Evolutionary conservation across 1,284 basidiomycete species (phyloP).

Genomic region (Puccinia polysora): DNA sequence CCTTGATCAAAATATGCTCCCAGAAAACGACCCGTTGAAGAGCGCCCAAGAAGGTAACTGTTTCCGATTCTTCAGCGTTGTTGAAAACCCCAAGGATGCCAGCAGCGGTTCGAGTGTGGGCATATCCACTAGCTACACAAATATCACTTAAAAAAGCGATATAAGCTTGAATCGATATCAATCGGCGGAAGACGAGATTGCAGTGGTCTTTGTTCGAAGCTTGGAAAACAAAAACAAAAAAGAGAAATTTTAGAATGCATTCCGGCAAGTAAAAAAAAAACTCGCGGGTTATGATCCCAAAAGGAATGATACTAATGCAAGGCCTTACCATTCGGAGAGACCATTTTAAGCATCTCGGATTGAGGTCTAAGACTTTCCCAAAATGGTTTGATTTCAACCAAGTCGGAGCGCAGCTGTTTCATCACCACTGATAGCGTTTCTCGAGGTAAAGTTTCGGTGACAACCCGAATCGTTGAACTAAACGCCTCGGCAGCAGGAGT

Average conservation of each 20-base stretch:
- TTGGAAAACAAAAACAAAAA: not conserved
- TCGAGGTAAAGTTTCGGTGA: slow-evolving; percentile 77
- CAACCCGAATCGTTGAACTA: slow-evolving; percentile 77
- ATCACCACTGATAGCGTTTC: slow-evolving; percentile 71
- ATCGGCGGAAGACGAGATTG: slow-evolving; percentile 68
- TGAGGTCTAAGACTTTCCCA: slow-evolving; percentile 62
- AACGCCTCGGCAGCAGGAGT: slow-evolving; percentile 76
- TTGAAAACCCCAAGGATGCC: slow-evolving; percentile 72
- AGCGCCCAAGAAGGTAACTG: slow-evolving; percentile 70
- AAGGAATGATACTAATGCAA: too few relatives aligned
- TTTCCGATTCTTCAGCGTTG: slow-evolving; percentile 62
- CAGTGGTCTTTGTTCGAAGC: slow-evolving; percentile 56
- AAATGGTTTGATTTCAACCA: slow-evolving; percentile 64
- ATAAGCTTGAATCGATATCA: slow-evolving; percentile 73
- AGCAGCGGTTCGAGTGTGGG: slow-evolving; percentile 72
- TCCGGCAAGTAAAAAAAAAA: too few relatives aligned
- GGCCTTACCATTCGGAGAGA: slow-evolving; percentile 59
- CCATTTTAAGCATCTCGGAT: slow-evolving; percentile 63
- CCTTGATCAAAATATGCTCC: slow-evolving; percentile 77
- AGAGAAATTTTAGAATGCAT: too few relatives aligned
- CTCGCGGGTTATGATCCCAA: too few relatives aligned
- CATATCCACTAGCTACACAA: slow-evolving; percentile 76
- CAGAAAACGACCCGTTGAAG: slow-evolving; percentile 78
- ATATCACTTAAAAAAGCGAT: slow-evolving; percentile 81
- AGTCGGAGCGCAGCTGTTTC: slow-evolving; percentile 65